Percentiles rank a stretch among this genome's conserved stretches.
Conservation (phyloP, 257 asterid species). For the Solanum infundibuliforme region DNA sequence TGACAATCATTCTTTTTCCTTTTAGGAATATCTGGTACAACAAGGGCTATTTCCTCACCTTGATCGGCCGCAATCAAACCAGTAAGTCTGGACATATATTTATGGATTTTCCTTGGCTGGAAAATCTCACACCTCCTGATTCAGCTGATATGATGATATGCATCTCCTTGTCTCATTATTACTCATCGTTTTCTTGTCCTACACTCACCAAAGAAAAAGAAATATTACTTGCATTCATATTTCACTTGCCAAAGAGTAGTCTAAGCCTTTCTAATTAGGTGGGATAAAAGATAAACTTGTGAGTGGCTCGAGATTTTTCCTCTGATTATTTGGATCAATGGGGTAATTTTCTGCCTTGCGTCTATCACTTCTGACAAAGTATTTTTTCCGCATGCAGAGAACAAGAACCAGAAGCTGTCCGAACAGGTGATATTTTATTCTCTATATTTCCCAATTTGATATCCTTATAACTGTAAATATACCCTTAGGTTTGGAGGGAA, state of each 20-base stretch:
- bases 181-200: not conserved
- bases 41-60: constrained; percentile 33
- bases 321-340: not conserved
- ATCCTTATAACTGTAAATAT: not conserved
- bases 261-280: not conserved
- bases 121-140: not conserved
- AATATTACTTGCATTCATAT: not conserved
- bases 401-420: constrained; percentile 17
- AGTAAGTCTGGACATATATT: constrained; percentile 20
- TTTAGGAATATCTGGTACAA: constrained; percentile 35
- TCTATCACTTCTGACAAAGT: not conserved
- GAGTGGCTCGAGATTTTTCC: not conserved
- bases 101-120: not conserved
- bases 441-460: not conserved
- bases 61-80: constrained; percentile 27
- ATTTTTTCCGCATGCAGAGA: constrained; percentile 15
- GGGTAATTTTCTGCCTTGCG: not conserved
- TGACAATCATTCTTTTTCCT: not conserved
- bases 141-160: not conserved
- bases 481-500: not conserved
- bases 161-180: not conserved
- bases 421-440: not conserved
- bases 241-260: not conserved
- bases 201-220: not conserved
- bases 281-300: not conserved